Evolutionary conservation across 164 flowering plant genomes (phyloP).

Genomic region (Warburgia ugandensis): DNA sequence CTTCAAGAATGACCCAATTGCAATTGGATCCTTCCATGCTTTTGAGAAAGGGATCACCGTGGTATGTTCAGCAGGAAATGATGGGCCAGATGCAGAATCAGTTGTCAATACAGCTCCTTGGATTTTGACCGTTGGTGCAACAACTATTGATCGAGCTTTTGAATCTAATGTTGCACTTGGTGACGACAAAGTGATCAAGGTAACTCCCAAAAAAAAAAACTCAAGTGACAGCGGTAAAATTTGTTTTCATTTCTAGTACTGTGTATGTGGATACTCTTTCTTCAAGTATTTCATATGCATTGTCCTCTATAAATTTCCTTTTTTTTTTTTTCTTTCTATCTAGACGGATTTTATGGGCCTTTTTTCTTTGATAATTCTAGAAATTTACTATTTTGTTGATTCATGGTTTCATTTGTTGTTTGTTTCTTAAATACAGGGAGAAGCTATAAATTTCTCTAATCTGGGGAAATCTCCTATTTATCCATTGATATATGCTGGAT

Average conservation of each 20-base stretch:
- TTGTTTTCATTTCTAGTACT: neutral
- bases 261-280: too few species aligned
- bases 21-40: constrained; percentile 80
- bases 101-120: constrained; percentile 75
- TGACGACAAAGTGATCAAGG: constrained; percentile 48
- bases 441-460: constrained; percentile 28
- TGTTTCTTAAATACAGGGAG: constrained; percentile 29
- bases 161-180: constrained; percentile 23
- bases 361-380: too few species aligned
- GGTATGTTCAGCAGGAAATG: constrained; percentile 78
- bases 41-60: constrained; percentile 56
- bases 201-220: too few species aligned
- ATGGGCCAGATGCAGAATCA: constrained; percentile 35
- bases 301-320: too few species aligned
- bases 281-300: too few species aligned
- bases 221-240: too few species aligned
- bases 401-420: too few species aligned
- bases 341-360: too few species aligned
- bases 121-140: constrained; percentile 56
- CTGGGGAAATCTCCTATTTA: constrained; percentile 19
- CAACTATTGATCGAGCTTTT: constrained; percentile 29
- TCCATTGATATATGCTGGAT: constrained; percentile 18
- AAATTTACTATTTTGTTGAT: too few species aligned
- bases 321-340: too few species aligned
- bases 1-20: constrained; percentile 47